Evolutionary conservation across 129 eudicot genomes (phyloP).

Genomic region (Pulicaria dysenterica): DNA sequence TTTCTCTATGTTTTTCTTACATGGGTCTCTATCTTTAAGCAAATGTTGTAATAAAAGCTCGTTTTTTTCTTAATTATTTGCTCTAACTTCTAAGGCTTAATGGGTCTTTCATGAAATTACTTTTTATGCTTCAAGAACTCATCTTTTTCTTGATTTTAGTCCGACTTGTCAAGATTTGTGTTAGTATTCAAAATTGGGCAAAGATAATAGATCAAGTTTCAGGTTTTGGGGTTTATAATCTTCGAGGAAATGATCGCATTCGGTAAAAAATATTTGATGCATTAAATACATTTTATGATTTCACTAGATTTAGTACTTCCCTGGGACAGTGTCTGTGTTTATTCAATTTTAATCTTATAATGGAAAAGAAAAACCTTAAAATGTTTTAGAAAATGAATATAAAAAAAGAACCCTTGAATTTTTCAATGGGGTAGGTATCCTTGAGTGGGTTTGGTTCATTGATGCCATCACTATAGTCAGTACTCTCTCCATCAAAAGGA

Average conservation of each 20-base stretch:
- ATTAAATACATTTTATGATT: constrained; percentile 20
- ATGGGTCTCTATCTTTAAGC: background rate
- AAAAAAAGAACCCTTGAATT: background rate
- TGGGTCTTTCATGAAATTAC: background rate
- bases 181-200: constrained; percentile 13
- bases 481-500: constrained; percentile 7
- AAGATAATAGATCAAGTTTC: background rate
- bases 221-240: constrained; percentile 1
- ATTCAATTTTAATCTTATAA: constrained; percentile 12
- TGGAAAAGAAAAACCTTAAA: constrained; percentile 2
- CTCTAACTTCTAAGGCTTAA: background rate
- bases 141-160: background rate
- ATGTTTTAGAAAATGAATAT: background rate
- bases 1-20: background rate
- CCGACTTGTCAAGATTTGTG: background rate
- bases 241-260: constrained; percentile 21
- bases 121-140: background rate
- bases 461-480: constrained; percentile 43
- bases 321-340: constrained; percentile 10
- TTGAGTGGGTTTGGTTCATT: constrained; percentile 40
- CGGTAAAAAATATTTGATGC: constrained; percentile 29
- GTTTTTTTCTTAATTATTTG: background rate
- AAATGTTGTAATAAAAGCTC: background rate
- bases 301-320: constrained; percentile 16
- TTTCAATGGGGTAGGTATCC: constrained; percentile 35